Base-by-base conservation (phyloP, 805 yeast species). In the Ogataea henricii region DNA sequence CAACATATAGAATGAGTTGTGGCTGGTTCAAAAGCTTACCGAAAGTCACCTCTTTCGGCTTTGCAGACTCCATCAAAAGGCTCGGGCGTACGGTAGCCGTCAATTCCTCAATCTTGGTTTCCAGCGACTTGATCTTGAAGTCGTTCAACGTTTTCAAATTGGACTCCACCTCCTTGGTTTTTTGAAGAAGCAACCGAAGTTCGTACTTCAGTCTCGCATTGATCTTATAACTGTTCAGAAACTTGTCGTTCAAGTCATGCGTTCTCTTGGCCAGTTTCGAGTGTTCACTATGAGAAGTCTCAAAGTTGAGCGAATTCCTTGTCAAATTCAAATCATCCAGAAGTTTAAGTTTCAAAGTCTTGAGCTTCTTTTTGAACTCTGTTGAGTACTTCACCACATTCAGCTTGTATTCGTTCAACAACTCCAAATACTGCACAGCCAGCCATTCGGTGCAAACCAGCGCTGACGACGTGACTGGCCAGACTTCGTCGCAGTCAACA, bases 111-210 rank as follows among this genome's bases (percentile, higher is more conserved):
- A 64, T 53, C 14, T 52, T 53, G 4, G 47, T 36, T 14, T 58
- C 54, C 16, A 66, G 42, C 10, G 60, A 46, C 22, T 49, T 51
- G 38, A 46, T 81, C 73, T 67, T 69, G 55, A 67, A 64, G 37
- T 66, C 68, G 40, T 62, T 53, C 34, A 69, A 46, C n/a, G 67
- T 63, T 39, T 59, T 61, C 32, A 68, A 51, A 38, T 82, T 74
- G 22, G 82, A 83, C 55, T 83, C 87, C 6, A 85, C 83, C 56
- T 87, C 94, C 37, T 79, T 74, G 40, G 87, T 75, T 54, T 85
- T 82, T 18, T 78, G 75, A 26, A 75, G 75, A 25, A 87, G 63
- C 35, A 83, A 68, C 17, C 86, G 66, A 38, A 82, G 68, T 59
- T 87, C 92, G 62, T 87, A 87, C 55, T 81, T 79, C 43, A 87